phyloP scores from a whole-genome alignment of 257 asterid genomes.

The Solanum peruvianum region DNA sequence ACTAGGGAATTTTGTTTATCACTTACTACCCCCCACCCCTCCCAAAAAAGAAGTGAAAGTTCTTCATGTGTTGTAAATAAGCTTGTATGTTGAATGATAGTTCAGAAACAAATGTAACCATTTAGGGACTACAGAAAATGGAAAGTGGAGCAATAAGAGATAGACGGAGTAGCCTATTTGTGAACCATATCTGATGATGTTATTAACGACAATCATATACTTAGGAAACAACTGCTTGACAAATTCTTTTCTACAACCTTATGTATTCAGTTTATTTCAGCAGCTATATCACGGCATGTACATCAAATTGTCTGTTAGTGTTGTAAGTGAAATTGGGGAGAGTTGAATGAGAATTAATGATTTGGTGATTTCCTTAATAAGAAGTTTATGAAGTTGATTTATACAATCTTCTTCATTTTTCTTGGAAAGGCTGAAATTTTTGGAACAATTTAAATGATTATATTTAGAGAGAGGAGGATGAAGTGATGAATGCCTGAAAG shows the following conservation, averaged over 20 bases:
- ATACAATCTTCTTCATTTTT: not conserved
- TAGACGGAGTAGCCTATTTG: not conserved
- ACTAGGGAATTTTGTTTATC: not conserved
- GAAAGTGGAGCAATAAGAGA: not conserved
- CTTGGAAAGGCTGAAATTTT: not conserved
- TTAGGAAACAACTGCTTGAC: not conserved
- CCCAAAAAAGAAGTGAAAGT: not conserved
- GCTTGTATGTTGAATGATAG: not conserved
- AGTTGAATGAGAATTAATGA: not conserved
- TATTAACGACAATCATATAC: not conserved
- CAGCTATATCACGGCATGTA: not conserved
- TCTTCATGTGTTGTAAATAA: not conserved
- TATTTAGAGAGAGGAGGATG: not conserved
- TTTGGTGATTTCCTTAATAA: not conserved
- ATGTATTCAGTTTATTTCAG: not conserved
- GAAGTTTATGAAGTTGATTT: not conserved
- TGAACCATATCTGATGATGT: not conserved
- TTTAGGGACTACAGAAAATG: not conserved
- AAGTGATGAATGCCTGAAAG: not conserved
- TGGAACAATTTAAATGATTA: not conserved
- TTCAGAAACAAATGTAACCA: not conserved
- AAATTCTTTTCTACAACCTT: not conserved
- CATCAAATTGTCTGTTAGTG: not conserved
- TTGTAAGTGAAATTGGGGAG: not conserved
- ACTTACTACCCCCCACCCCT: not conserved